Evolutionary conservation across 78 protist species (phyloP).

Genomic region (Paulinella micropora): DNA sequence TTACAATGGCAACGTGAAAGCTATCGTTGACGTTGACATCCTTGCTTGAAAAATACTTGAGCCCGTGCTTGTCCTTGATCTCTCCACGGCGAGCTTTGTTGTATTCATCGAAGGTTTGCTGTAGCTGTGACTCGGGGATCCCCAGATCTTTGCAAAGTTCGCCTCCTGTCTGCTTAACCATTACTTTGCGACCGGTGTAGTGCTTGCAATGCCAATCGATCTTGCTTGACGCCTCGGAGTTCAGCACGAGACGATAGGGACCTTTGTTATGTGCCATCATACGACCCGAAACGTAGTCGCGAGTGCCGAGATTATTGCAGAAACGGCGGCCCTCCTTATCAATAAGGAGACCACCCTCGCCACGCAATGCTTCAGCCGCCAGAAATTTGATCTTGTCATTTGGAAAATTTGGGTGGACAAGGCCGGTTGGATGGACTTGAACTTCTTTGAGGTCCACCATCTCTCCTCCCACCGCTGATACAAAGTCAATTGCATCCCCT

Average conservation of each 20-base stretch:
- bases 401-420: slow-evolving; percentile 44
- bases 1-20: slow-evolving; percentile 36
- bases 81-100: no score
- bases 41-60: no score
- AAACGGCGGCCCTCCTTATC: slow-evolving; percentile 34
- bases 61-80: no score
- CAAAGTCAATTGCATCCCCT: slow-evolving; percentile 53
- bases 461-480: slow-evolving; percentile 29
- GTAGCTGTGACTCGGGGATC: background rate
- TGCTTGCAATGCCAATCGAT: background rate
- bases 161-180: background rate
- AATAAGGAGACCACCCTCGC: slow-evolving; percentile 60
- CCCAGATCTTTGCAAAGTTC: background rate
- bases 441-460: slow-evolving; percentile 39
- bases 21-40: background rate
- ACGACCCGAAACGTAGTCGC: slow-evolving; percentile 48
- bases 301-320: slow-evolving; percentile 48
- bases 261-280: slow-evolving; percentile 27
- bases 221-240: background rate
- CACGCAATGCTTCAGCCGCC: slow-evolving; percentile 71
- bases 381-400: slow-evolving; percentile 32
- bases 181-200: background rate
- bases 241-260: slow-evolving; percentile 3
- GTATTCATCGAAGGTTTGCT: slow-evolving; percentile 6
- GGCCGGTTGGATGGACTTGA: slow-evolving; percentile 74